phyloP scores from a whole-genome alignment of 495 filamentous ascomycete genomes.

The Neurospora sp. region DNA sequence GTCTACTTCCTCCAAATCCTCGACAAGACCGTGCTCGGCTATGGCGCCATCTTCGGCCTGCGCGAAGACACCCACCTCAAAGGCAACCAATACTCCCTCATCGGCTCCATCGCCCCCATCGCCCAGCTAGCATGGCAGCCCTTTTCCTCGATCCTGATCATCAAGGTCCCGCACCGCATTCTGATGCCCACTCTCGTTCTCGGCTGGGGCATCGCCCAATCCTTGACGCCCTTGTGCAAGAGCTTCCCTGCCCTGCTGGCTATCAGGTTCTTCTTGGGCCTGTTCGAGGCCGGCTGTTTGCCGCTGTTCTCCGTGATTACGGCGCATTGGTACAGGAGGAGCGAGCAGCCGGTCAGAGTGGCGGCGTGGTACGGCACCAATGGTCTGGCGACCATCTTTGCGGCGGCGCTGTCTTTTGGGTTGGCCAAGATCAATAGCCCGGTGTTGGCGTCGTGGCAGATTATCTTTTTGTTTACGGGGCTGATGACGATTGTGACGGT shows the following conservation, averaged over 20 bases:
- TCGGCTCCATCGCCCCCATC: conserved; percentile 53
- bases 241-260: conserved; percentile 41
- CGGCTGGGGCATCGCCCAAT: conserved; percentile 52
- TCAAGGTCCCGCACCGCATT: conserved; percentile 55
- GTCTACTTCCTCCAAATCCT: conserved; percentile 56
- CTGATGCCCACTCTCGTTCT: conserved; percentile 51
- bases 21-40: conserved; percentile 55
- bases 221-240: conserved; percentile 43
- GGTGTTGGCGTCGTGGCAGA: conserved; percentile 50
- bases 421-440: conserved; percentile 45
- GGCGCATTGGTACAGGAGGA: conserved; percentile 52
- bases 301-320: conserved; percentile 52
- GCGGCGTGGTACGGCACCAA: conserved; percentile 58
- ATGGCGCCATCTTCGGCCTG: conserved; percentile 55
- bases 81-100: conserved; percentile 50
- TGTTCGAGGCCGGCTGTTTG: conserved; percentile 53
- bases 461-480: conserved; percentile 56
- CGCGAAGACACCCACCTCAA: conserved; percentile 41
- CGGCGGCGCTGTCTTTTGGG: conserved; percentile 51
- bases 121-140: conserved; percentile 60
- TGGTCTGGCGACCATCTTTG: conserved; percentile 53
- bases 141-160: conserved; percentile 53
- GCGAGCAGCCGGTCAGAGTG: conserved; percentile 52
- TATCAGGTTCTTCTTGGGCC: conserved; percentile 50
- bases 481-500: conserved; percentile 44